phyloP scores from a whole-genome alignment of 2,329 filamentous ascomycete genomes.

The Pseudocercospora ulei region DNA sequence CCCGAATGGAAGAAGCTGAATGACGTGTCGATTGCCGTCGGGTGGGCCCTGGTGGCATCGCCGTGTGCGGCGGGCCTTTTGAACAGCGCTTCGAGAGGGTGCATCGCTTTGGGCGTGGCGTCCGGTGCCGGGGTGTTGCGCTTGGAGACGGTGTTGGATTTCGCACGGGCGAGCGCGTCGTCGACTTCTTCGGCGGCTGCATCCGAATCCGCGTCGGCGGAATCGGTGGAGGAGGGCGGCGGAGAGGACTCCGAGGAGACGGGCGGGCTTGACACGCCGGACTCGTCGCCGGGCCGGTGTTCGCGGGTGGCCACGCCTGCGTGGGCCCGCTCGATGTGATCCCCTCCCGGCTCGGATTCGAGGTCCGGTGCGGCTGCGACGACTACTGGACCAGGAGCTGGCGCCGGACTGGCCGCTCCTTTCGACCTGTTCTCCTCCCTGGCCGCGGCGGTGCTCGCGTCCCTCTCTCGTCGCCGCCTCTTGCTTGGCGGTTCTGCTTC shows the following conservation, averaged over 20 bases:
- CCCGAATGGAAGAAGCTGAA: constrained; percentile 65
- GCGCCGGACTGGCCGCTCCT: constrained; percentile 5
- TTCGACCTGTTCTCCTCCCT: constrained; percentile 8
- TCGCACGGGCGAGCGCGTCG: constrained; percentile 18
- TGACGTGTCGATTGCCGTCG: constrained; percentile 43
- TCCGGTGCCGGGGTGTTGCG: constrained; percentile 12
- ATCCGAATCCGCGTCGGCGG: constrained; percentile 5
- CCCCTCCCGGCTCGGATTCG: constrained; percentile 15
- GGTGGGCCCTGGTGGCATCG: constrained; percentile 37
- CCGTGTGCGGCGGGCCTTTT: constrained; percentile 53
- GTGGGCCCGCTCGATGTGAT: constrained; percentile 13
- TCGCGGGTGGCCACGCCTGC: constrained; percentile 11
- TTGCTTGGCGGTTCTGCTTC: constrained; percentile 43
- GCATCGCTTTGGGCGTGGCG: constrained; percentile 44
- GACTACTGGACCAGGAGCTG: constrained; percentile 8
- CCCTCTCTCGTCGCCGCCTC: constrained; percentile 31
- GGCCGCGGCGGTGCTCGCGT: constrained; percentile 12
- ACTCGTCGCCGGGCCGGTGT: constrained; percentile 15
- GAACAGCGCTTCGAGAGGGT: constrained; percentile 87
- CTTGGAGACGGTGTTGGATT: constrained; percentile 20
- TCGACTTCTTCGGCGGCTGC: constrained; percentile 14
- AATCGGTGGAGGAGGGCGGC: constrained; percentile 7
- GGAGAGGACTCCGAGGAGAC: constrained; percentile 12
- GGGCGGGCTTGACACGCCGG: constrained; percentile 8
- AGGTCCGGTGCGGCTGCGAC: constrained; percentile 13